Base-by-base conservation (phyloP, 306 rosid species). In the Gastrolobium bilobum region DNA sequence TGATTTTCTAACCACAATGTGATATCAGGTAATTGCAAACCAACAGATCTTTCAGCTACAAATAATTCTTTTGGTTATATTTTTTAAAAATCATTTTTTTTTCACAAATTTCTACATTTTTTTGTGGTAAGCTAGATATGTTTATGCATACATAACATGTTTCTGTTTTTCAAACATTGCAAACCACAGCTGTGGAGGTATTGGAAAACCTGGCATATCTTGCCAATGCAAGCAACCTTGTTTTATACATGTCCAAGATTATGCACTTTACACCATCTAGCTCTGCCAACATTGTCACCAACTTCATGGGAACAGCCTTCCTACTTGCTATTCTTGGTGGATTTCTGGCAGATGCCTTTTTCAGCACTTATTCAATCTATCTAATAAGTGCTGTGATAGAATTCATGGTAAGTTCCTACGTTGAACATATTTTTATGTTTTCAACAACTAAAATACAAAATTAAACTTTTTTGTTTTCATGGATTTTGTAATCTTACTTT, bases 271-370 rank as follows among this genome's bases (percentile, higher is more conserved):
- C 92, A 30, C 96, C 94, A 2, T 88, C 92, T 4, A 64, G 43
- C 50, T 83, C 94, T 37, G 90, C 98, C 63, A 90, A 85, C 87
- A 78, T 77, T 51, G 98, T 94, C 60, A 91, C 97, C 33, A 86
- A 83, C 54, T 94, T 94, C 89, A 94, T 94, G 97, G 98, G 96
- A 51, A 90, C 97, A 10, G 82, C 96, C 54, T 94, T 94, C 82
- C 90, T 94, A 44, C 96, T 94, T 50, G 90, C 97, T 50, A 84
- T 94, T 39, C 96, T 94, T 40, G 97, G 98, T 52, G 98, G 97
- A n/a, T 89, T 90, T 84, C 69, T 91, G 0, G 92, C 96, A 1
- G 97, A 94, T 83, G 88, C 97, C 20, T 85, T 85, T 74, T 77
- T 89, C 88, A 90, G 90, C 68, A 89, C 94, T 80, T 91, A 83